Conservation (phyloP, 352 stramenopile species). For the Saprolegnia diclina region DNA sequence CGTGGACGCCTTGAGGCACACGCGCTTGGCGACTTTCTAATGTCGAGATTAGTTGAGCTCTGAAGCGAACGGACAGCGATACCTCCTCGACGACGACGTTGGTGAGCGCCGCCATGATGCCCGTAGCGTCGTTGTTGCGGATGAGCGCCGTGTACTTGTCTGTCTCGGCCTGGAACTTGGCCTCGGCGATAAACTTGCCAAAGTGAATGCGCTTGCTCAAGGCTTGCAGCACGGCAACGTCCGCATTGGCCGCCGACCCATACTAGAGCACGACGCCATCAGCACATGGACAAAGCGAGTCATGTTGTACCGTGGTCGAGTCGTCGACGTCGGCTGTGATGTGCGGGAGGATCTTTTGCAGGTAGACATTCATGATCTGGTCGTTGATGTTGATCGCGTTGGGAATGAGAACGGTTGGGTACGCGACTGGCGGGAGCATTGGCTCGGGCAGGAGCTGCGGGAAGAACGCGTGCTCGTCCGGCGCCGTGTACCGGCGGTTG, state of each 20-base stretch:
- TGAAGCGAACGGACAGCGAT: constrained; percentile 29
- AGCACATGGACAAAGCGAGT: neutral
- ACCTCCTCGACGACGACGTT: constrained; percentile 91
- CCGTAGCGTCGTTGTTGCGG: constrained; percentile 85
- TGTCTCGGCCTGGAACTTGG: constrained; percentile 93
- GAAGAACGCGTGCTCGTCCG: constrained; percentile 98
- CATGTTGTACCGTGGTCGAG: constrained; percentile 46
- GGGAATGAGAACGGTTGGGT: constrained; percentile 89
- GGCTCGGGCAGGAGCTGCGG: constrained; percentile 85
- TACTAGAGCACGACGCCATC: constrained; percentile 38
- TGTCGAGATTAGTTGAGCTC: neutral
- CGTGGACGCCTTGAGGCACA: constrained; percentile 94
- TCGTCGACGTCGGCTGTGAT: constrained; percentile 88
- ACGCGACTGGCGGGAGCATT: constrained; percentile 89
- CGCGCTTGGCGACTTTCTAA: constrained; percentile 85
- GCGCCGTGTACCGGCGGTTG: constrained; percentile 95
- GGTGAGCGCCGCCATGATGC: constrained; percentile 95
- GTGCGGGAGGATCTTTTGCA: constrained; percentile 92
- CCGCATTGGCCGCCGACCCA: constrained; percentile 74
- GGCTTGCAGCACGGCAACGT: constrained; percentile 93
- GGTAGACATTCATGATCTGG: constrained; percentile 95
- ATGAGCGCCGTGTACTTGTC: constrained; percentile 92
- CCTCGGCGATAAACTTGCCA: constrained; percentile 97
- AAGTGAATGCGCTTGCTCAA: constrained; percentile 97
- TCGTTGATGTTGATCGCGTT: constrained; percentile 98